Evolutionary conservation across 768 basidiomycete genomes (phyloP).

Genomic region (Hemileccinum rubropunctum): DNA sequence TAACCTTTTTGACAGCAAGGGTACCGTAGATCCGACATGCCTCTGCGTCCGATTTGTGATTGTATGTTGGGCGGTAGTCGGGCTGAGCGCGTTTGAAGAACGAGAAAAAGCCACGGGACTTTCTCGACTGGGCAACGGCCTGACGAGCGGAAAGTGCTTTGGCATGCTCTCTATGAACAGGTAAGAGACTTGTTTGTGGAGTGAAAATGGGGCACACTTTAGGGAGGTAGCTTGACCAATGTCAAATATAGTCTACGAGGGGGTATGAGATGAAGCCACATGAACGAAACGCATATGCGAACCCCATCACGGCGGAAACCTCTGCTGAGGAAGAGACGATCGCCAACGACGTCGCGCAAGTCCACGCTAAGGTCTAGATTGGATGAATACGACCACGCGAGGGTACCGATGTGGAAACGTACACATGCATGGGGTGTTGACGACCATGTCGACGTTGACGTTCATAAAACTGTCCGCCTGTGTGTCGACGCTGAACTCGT

Average conservation of each 20-base stretch:
- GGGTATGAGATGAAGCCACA: background rate
- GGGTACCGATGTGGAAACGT: conserved; percentile 37
- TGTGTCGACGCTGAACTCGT: conserved; percentile 83
- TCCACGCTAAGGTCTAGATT: conserved; percentile 78
- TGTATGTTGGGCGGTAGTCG: conserved; percentile 70
- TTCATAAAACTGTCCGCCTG: conserved; percentile 61
- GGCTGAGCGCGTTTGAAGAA: conserved; percentile 43
- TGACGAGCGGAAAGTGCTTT: conserved; percentile 63
- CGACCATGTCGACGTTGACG: conserved; percentile 89
- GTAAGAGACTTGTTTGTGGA: background rate
- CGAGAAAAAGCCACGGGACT: conserved; percentile 71
- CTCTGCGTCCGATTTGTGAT: conserved; percentile 60
- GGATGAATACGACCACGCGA: background rate
- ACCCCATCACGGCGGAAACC: conserved; percentile 86
- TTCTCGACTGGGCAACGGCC: conserved; percentile 69
- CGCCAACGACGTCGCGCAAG: conserved; percentile 90
- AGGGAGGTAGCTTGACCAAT: conserved; percentile 75
- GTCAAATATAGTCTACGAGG: conserved; percentile 67
- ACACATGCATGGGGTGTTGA: conserved; percentile 94
- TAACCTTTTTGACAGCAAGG: conserved; percentile 83
- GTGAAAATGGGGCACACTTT: conserved; percentile 40
- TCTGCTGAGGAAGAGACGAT: conserved; percentile 79
- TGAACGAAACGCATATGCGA: conserved; percentile 21
- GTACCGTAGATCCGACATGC: conserved; percentile 89
- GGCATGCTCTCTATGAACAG: conserved; percentile 54